A percentile compares a stretch with the other conserved stretches of the same genome.
phyloP scores from a whole-genome alignment of 2,329 filamentous ascomycete species.

The Aspergillus sp. region DNA sequence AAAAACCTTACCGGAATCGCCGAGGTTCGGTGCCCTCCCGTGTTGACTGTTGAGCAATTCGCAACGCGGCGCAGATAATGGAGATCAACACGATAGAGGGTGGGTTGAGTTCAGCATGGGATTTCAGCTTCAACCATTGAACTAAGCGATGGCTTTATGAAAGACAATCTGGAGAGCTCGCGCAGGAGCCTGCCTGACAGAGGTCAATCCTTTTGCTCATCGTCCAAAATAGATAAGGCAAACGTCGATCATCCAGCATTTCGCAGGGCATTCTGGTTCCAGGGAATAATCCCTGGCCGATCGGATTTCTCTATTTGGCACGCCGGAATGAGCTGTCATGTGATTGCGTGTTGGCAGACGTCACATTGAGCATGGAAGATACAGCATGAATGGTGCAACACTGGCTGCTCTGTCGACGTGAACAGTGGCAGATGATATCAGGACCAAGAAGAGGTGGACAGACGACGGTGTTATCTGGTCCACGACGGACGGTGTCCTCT shows the following conservation, averaged over 20 bases:
- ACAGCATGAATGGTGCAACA: background rate
- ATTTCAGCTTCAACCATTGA: background rate
- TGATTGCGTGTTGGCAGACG: background rate
- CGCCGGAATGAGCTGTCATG: background rate
- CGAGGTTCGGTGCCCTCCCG: background rate
- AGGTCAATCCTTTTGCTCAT: background rate
- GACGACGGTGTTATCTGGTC: too few relatives aligned
- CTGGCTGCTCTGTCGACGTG: background rate
- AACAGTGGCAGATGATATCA: background rate
- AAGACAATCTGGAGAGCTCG: background rate
- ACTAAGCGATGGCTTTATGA: background rate
- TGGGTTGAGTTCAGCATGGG: background rate
- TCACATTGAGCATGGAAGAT: background rate
- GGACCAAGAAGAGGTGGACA: background rate
- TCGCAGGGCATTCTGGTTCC: background rate
- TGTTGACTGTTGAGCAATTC: background rate
- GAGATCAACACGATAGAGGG: background rate
- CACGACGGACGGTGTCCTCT: too few relatives aligned
- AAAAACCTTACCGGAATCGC: too few relatives aligned
- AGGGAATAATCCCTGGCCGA: background rate
- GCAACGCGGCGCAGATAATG: background rate
- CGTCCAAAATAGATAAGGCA: background rate
- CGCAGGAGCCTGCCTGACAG: background rate
- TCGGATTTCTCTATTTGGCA: background rate
- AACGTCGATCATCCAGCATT: background rate